These are phyloP conservation scores for Leishmania braziliensis DNA, from an alignment of 208 protist species.

Conservation along the genomic window DNA sequence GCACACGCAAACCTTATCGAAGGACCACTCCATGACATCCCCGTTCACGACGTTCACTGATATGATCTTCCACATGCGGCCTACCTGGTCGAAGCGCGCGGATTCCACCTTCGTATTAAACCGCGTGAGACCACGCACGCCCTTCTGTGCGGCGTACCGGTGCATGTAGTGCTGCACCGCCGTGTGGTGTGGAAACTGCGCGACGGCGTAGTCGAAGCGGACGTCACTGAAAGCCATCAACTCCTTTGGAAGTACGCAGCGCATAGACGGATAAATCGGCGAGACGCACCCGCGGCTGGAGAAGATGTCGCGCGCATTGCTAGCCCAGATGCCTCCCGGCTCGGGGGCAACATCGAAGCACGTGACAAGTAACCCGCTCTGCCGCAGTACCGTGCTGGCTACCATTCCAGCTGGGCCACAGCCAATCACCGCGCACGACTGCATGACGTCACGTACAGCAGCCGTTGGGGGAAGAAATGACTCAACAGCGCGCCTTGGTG, in stretches of 20 bases:
- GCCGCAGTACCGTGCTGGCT: slow-evolving; percentile 63
- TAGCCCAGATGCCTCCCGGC: slow-evolving; percentile 82
- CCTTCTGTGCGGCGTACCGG: slow-evolving; percentile 68
- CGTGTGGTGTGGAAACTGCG: slow-evolving; percentile 89
- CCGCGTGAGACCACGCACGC: slow-evolving; percentile 67
- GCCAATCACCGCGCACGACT: slow-evolving; percentile 86
- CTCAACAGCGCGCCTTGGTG: neutral
- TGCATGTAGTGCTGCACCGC: slow-evolving; percentile 80
- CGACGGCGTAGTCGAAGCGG: slow-evolving; percentile 79
- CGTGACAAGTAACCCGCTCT: slow-evolving; percentile 82
- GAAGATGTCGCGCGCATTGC: slow-evolving; percentile 69
- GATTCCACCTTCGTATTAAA: slow-evolving; percentile 92
- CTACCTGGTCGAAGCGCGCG: slow-evolving; percentile 48
- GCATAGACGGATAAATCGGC: slow-evolving; percentile 83
- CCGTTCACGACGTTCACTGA: slow-evolving; percentile 88
- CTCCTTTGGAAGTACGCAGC: slow-evolving; percentile 86
- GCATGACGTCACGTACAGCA: slow-evolving; percentile 37
- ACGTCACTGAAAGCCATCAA: slow-evolving; percentile 84
- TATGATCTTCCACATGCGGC: slow-evolving; percentile 73
- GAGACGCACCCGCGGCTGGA: slow-evolving; percentile 70
- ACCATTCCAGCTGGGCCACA: slow-evolving; percentile 88
- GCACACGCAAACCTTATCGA: slow-evolving; percentile 86
- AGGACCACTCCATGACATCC: slow-evolving; percentile 90
- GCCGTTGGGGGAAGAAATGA: neutral
- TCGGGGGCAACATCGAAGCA: slow-evolving; percentile 77